Evolutionary conservation across 2,329 filamentous ascomycete genomes (phyloP), one percentile per base, ranked within the genome.

Genomic region (Fonsecaea nubica): DNA sequence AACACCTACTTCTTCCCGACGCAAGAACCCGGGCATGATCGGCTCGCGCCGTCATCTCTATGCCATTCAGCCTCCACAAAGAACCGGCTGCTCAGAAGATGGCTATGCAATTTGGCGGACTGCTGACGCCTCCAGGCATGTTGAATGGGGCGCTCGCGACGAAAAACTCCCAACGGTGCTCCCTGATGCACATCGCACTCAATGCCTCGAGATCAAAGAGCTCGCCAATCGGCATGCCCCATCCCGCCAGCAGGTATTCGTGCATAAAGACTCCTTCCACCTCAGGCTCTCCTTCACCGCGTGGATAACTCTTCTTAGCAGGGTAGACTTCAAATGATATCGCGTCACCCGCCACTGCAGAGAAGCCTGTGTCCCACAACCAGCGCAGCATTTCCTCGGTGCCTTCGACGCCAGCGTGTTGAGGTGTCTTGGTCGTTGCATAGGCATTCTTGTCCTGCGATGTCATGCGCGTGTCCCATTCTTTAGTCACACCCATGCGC

Each of bases 301-400:
- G 53, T 8, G 53, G 35, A 63, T 64, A 64, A n/a, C 45, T 58
- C 25, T 63, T 52, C 42, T 67, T 63, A 1, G 68, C 62, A 69
- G 65, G 66, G 48, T 82, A 80, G 65, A 89, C 86, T 2, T 85
- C 84, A 45, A 76, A 84, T 4, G 78, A 80, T 9, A 85, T 83
- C 57, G 82, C 80, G 65, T 89, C 87, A 1, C 86, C 83, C 0
- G 82, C 86, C 0, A 87, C 81, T 1, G 86, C 86, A 0, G 85
- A 77, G 69, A 89, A 87, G 13, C 79, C 77, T 58, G 83, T 79
- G 62, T 87, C 82, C 85, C 86, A 88, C 18, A 88, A 76, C 86
- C 86, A 89, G 42, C 80, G 78, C 13, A 86, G 77, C 6, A 81
- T 82, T 4, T 79, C 80, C 15, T 82, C 77, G 2, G 80, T 81